Conservation (phyloP, 495 filamentous ascomycete genomes). For the Penicillium cinerascens region DNA sequence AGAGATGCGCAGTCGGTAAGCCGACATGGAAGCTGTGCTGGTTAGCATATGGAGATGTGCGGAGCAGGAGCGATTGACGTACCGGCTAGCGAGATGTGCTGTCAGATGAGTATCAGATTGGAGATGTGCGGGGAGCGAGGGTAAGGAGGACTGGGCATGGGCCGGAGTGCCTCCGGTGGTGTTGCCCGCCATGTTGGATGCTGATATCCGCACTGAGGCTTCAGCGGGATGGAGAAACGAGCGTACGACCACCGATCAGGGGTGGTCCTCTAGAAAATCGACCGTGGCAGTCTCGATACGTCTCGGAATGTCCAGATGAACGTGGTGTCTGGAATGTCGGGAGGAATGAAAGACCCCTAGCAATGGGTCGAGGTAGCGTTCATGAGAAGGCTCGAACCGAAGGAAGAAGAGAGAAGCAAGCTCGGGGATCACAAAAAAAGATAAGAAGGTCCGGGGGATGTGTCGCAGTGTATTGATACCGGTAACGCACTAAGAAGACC, state of each 20-base stretch:
- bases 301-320: constrained; percentile 17
- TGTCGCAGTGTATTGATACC: background rate
- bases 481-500: background rate
- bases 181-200: constrained; percentile 35
- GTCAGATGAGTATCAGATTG: constrained; percentile 97
- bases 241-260: constrained; percentile 12
- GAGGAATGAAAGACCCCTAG: constrained; percentile 24
- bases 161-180: constrained; percentile 44
- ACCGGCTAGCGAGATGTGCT: constrained; percentile 89
- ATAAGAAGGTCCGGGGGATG: background rate
- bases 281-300: constrained; percentile 7
- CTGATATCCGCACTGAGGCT: constrained; percentile 19
- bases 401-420: background rate
- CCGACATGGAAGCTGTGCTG: constrained; percentile 70
- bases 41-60: constrained; percentile 15
- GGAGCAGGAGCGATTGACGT: background rate
- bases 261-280: constrained; percentile 1
- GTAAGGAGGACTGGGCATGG: constrained; percentile 86
- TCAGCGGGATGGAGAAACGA: constrained; percentile 11
- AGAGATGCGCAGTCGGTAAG: constrained; percentile 80
- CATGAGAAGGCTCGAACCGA: background rate
- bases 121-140: constrained; percentile 81
- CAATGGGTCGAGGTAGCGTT: constrained; percentile 10
- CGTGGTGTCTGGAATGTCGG: constrained; percentile 26
- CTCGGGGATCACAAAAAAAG: background rate